Evolutionary conservation across 2,329 filamentous ascomycete genomes (phyloP).

Genomic region (Fonsecaea pugnacius): DNA sequence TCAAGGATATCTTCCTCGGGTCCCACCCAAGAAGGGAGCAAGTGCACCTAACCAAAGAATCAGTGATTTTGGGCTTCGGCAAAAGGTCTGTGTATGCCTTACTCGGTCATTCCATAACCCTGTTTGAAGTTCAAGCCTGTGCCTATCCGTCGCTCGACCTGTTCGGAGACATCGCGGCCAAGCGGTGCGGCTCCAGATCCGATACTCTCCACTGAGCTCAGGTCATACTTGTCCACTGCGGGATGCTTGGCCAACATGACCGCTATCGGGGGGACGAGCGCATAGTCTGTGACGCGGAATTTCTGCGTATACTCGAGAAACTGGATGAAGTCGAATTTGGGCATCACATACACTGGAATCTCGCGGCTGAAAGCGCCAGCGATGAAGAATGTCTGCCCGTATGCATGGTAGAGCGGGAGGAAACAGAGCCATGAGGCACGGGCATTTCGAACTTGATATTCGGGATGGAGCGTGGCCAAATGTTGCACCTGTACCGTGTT

Average conservation of each 20-base stretch:
- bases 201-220: constrained; percentile 66
- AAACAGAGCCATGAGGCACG: constrained; percentile 64
- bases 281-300: constrained; percentile 69
- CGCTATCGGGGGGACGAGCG: constrained; percentile 75
- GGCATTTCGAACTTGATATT: constrained; percentile 52
- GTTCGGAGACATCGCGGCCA: constrained; percentile 59
- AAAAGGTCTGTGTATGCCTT: constrained; percentile 32
- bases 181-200: constrained; percentile 73
- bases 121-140: constrained; percentile 63
- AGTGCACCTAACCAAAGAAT: constrained; percentile 53
- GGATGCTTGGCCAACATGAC: constrained; percentile 75
- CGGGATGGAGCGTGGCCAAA: constrained; percentile 48
- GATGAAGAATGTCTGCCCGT: constrained; percentile 72
- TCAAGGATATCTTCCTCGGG: constrained; percentile 52
- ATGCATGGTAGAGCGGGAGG: constrained; percentile 77
- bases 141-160: constrained; percentile 63
- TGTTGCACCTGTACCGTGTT: constrained; percentile 51
- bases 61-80: background rate
- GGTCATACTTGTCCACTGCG: constrained; percentile 66
- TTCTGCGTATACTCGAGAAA: constrained; percentile 71
- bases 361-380: constrained; percentile 61
- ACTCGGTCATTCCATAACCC: constrained; percentile 88
- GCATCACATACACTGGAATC: constrained; percentile 78
- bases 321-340: constrained; percentile 73
- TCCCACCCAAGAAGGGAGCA: constrained; percentile 72